Evolutionary conservation across 345 rosid species (phyloP).

Genomic region (Hypericum androsaemum): DNA sequence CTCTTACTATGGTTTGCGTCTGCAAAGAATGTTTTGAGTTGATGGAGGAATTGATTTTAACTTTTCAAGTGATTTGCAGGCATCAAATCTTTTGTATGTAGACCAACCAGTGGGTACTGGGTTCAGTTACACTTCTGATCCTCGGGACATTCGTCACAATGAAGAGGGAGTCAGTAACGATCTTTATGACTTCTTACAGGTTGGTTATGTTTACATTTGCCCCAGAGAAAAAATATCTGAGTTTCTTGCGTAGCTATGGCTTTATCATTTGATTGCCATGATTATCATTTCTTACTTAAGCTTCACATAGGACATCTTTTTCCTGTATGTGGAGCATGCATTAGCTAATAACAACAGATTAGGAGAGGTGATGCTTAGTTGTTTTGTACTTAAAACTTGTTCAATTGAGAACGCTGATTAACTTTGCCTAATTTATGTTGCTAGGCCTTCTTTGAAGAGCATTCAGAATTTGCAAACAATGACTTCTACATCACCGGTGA

Average conservation of each 20-base stretch:
- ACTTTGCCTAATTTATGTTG: constrained; percentile 9
- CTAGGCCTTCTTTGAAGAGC: constrained; percentile 89
- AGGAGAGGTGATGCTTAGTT: too few relatives aligned
- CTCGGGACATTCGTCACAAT: constrained; percentile 72
- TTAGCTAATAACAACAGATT: too few relatives aligned
- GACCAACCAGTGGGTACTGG: constrained; percentile 99
- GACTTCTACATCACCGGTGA: constrained; percentile 96
- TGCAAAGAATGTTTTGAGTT: too few relatives aligned
- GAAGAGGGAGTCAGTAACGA: constrained; percentile 88
- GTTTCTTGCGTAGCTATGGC: not conserved
- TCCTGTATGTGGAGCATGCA: too few relatives aligned
- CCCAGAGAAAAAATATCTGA: not conserved
- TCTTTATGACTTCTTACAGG: constrained; percentile 96
- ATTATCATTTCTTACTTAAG: too few relatives aligned
- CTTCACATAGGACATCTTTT: too few relatives aligned
- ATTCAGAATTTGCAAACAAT: constrained; percentile 60
- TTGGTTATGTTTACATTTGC: constrained; percentile 16
- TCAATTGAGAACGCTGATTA: not conserved
- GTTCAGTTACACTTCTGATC: constrained; percentile 83
- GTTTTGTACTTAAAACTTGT: too few relatives aligned
- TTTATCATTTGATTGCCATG: not conserved
- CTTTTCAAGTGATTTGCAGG: constrained; percentile 33
- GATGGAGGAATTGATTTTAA: not conserved
- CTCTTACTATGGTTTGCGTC: too few relatives aligned
- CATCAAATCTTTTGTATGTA: constrained; percentile 80